These are phyloP conservation scores for Lasiosphaeria miniovina DNA, from an alignment of 495 filamentous ascomycete species.

Conservation along the genomic window DNA sequence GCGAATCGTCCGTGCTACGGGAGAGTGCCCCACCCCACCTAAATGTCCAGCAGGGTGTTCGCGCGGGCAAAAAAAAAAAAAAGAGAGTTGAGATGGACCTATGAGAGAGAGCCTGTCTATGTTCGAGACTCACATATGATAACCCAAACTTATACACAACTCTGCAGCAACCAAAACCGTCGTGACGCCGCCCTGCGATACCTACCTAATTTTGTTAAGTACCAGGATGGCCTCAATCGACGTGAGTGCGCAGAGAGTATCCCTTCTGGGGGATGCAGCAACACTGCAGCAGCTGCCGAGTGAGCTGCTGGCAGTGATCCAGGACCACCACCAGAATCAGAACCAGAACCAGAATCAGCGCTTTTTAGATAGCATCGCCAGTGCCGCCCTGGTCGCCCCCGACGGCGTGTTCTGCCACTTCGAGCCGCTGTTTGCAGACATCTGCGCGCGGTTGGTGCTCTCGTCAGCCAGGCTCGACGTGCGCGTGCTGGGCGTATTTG, in stretches of 20 bases:
- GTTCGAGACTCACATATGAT: not conserved
- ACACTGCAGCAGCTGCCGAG: constrained; percentile 56
- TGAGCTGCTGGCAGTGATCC: constrained; percentile 63
- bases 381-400: constrained; percentile 63
- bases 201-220: not conserved
- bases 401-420: constrained; percentile 67
- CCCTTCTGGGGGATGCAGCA: constrained; percentile 36
- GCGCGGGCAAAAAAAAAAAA: constrained; percentile 16
- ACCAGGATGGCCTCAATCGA: constrained; percentile 44
- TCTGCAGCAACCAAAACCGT: not conserved
- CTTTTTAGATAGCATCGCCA: constrained; percentile 68
- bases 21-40: constrained; percentile 18
- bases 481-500: constrained; percentile 66
- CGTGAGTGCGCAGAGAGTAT: constrained; percentile 38
- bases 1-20: too few species aligned
- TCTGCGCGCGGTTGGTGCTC: constrained; percentile 72
- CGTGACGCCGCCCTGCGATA: constrained; percentile 20
- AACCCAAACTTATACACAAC: constrained; percentile 11
- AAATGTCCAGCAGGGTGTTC: constrained; percentile 13
- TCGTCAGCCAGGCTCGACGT: constrained; percentile 40
- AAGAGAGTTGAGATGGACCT: constrained; percentile 31
- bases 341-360: too few species aligned
- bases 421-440: constrained; percentile 69
- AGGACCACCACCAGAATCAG: constrained; percentile 55
- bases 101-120: not conserved